Percentiles rank a stretch among this genome's conserved stretches.
Conservation (phyloP, 306 rosid species). For the Castanea sativa region DNA sequence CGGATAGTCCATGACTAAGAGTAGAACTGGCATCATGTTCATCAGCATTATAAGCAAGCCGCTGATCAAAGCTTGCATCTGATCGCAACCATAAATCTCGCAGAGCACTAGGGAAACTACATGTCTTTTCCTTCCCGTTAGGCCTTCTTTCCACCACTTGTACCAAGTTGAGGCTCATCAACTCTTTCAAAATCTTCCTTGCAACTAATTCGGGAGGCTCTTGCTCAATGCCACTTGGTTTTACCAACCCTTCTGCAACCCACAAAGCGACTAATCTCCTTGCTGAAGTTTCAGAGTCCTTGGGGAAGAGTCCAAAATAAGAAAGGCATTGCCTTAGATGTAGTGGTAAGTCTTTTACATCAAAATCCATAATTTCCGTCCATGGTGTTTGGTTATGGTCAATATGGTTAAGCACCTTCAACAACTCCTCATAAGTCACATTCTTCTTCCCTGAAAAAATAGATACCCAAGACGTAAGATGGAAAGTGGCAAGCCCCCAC, state of each 20-base stretch:
- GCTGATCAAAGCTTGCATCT: too few species aligned
- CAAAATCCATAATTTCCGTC: background rate
- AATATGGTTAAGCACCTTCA: background rate
- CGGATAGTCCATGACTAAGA: too few species aligned
- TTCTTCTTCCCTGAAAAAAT: background rate
- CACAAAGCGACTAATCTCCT: conserved; percentile 11
- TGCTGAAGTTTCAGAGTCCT: conserved; percentile 12
- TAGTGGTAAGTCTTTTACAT: too few species aligned
- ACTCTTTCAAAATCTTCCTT: background rate
- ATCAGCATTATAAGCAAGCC: too few species aligned
- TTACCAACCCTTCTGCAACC: background rate
- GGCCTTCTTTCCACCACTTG: conserved; percentile 14
- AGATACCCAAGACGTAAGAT: conserved; percentile 4
- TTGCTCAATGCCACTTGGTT: background rate
- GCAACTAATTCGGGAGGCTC: conserved; percentile 6
- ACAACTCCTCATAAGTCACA: background rate
- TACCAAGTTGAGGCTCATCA: background rate
- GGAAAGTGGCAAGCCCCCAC: background rate
- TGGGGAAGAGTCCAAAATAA: conserved; percentile 9
- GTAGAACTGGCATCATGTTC: too few species aligned
- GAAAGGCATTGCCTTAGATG: background rate
- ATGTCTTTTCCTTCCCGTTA: conserved; percentile 11
- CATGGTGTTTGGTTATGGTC: conserved; percentile 5
- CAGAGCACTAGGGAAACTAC: conserved; percentile 8
- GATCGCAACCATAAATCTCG: too few species aligned